Percentiles rank a stretch among this genome's conserved stretches.
phyloP scores from a whole-genome alignment of 352 stramenopile species.

The Phytophthora tubulina region DNA sequence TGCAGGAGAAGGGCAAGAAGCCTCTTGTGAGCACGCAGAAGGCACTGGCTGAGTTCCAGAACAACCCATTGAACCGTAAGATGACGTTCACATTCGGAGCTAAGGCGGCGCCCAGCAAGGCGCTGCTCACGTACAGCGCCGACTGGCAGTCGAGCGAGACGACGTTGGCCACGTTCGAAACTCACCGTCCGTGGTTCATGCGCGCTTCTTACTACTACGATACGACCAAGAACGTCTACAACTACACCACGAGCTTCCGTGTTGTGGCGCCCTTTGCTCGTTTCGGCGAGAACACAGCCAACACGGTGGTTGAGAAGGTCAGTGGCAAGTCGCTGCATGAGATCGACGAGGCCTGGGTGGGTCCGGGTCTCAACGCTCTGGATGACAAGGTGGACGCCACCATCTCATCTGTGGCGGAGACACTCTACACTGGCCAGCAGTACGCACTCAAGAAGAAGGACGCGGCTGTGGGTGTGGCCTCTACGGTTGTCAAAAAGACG shows the following conservation, averaged over 20 bases:
- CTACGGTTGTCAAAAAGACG: constrained; percentile 54
- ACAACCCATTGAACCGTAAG: constrained; percentile 34
- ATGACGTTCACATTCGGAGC: constrained; percentile 56
- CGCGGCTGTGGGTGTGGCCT: constrained; percentile 49
- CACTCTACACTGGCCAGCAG: constrained; percentile 69
- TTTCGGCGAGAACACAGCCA: constrained; percentile 73
- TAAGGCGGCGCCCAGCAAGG: constrained; percentile 39
- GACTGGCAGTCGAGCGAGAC: constrained; percentile 41
- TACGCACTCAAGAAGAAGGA: constrained; percentile 80
- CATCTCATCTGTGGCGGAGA: constrained; percentile 60
- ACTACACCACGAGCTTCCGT: constrained; percentile 85
- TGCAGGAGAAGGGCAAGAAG: constrained; percentile 45
- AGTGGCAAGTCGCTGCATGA: constrained; percentile 68
- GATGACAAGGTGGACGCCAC: constrained; percentile 75
- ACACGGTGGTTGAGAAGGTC: constrained; percentile 70
- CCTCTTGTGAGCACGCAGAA: constrained; percentile 50
- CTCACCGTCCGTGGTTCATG: constrained; percentile 75
- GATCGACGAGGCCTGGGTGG: constrained; percentile 62
- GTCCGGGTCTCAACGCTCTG: constrained; percentile 59
- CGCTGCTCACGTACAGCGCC: constrained; percentile 39
- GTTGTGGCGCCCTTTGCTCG: constrained; percentile 67
- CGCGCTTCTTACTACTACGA: constrained; percentile 85
- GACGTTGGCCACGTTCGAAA: constrained; percentile 26
- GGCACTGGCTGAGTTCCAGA: constrained; percentile 42
- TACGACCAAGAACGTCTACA: constrained; percentile 82